Base-by-base conservation (phyloP, 768 basidiomycete genomes). In the Zangia roseola region DNA sequence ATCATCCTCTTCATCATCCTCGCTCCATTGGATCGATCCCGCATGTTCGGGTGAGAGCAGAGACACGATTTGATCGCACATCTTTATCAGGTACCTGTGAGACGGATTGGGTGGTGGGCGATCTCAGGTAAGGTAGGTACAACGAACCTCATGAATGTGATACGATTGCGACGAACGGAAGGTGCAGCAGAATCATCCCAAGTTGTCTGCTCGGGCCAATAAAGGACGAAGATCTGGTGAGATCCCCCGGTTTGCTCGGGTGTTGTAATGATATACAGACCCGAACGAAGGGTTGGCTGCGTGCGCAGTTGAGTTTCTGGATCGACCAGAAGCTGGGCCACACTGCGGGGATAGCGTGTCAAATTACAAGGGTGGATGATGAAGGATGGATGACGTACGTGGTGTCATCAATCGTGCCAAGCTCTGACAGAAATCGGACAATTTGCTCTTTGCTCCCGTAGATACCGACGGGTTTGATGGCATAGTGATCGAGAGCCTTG, bases 121-220 rank as follows among this genome's bases (percentile, higher is more conserved):
- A 20, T 17, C 13, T 34, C 20, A 1, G 17, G 19, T 10, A 9
- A 4, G 9, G 6, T 35, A 1, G 47, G 20, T 1, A 5, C 6
- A 6, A 48, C 64, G 33, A 62, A 79, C 83, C 82, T 65, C 80
- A 84, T 83, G 54, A 84, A 84, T 0, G 81, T 80, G 4, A 77
- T 68, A 6, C 83, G 71, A 63, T 83, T 84, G 3, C 76, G 72
- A 24, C 69, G 58, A 40, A 79, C 72, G 5, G 78, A 65, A 2
- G 73, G 65, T 6, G 64, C 30, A 0, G 79, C 74, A 13, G 69
- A 63, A 57, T 83, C 80, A 28, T 76, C 59, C 83, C 83, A 84
- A 0, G 82, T 84, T 0, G 65, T 71, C 24, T 78, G 70, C 50
- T 85, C 80, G 0, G 82, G 82, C 83, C 84, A 85, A 48, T 80